Evolutionary conservation across 352 stramenopile genomes (phyloP).

Genomic region (Globisporangium nodosum): DNA sequence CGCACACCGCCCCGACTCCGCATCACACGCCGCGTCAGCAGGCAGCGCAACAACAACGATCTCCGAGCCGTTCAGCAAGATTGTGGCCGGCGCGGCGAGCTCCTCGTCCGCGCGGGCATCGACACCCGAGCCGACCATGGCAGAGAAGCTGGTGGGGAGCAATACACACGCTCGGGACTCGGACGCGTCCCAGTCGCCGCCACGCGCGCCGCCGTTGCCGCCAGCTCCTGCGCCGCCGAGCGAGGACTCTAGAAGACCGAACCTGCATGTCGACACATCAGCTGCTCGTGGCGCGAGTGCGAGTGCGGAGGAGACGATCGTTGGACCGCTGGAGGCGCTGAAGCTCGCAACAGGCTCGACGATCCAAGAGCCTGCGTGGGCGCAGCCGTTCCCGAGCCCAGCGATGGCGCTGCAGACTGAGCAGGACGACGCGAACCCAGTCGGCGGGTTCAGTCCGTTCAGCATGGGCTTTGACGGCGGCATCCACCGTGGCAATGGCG

Average conservation of each 20-base stretch:
- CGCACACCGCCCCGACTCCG: constrained; percentile 16
- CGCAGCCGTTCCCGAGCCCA: constrained; percentile 58
- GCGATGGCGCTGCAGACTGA: constrained; percentile 24
- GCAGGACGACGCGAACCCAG: constrained; percentile 25
- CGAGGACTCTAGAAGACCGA: constrained; percentile 23
- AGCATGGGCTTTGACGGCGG: constrained; percentile 65
- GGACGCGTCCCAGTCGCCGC: neutral
- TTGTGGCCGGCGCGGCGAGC: constrained; percentile 22
- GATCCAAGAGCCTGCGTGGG: constrained; percentile 57
- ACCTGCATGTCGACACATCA: constrained; percentile 50
- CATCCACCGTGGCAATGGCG: constrained; percentile 35
- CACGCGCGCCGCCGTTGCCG: neutral
- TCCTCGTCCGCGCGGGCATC: constrained; percentile 8
- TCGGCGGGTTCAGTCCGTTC: constrained; percentile 63
- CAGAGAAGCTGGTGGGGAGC: constrained; percentile 6
- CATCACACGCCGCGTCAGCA: constrained; percentile 10
- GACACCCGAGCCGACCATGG: constrained; percentile 9
- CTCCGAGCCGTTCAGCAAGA: constrained; percentile 44
- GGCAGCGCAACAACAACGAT: constrained; percentile 4
- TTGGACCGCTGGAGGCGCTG: constrained; percentile 61
- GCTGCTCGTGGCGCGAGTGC: constrained; percentile 8
- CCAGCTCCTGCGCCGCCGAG: neutral
- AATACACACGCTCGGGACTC: constrained; percentile 6
- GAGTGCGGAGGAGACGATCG: constrained; percentile 22
- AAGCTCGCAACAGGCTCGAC: constrained; percentile 64